These are phyloP conservation scores for Coemansia sp. DNA, from an alignment of 192 early-diverging fungal genomes.

Conservation along the genomic window DNA sequence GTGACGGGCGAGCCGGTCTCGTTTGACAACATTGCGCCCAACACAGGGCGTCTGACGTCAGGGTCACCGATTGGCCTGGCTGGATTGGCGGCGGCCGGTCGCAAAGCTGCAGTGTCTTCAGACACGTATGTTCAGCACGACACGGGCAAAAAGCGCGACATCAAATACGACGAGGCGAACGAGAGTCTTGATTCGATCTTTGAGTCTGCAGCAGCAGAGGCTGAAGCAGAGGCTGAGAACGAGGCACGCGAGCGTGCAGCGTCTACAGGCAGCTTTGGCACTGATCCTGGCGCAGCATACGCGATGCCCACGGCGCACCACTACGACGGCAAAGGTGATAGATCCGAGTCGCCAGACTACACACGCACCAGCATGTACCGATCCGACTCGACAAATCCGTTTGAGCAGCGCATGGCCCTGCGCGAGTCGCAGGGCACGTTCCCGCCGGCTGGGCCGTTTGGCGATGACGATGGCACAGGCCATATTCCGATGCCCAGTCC, in stretches of 20 bases:
- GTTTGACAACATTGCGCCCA: conserved; percentile 46
- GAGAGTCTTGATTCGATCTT: conserved; percentile 54
- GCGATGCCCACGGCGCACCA: conserved; percentile 30
- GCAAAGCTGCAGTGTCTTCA: conserved; percentile 45
- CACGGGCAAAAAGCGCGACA: conserved; percentile 17
- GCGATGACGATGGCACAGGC: conserved; percentile 23
- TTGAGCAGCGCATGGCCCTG: conserved; percentile 51
- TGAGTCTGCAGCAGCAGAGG: conserved; percentile 48
- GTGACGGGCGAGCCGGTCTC: conserved; percentile 46
- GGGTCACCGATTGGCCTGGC: conserved; percentile 32
- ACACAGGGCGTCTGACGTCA: conserved; percentile 41
- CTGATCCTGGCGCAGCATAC: conserved; percentile 7
- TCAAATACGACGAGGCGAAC: conserved; percentile 29
- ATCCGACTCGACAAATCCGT: conserved; percentile 50
- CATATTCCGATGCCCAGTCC: conserved; percentile 45
- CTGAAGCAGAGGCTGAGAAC: conserved; percentile 46
- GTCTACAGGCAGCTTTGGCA: conserved; percentile 24
- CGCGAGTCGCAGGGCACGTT: conserved; percentile 52
- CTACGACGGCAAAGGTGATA: conserved; percentile 20
- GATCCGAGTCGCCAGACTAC: conserved; percentile 23
- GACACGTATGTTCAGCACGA: conserved; percentile 48
- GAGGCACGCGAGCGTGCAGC: conserved; percentile 40
- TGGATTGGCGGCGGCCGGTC: conserved; percentile 38
- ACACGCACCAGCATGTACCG: conserved; percentile 38
- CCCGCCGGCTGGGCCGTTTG: conserved; percentile 52